A percentile compares a stretch with the other conserved stretches of the same genome.
These are phyloP conservation scores for Sporormia fimetaria DNA, from an alignment of 495 filamentous ascomycete genomes.

Conservation along the genomic window DNA sequence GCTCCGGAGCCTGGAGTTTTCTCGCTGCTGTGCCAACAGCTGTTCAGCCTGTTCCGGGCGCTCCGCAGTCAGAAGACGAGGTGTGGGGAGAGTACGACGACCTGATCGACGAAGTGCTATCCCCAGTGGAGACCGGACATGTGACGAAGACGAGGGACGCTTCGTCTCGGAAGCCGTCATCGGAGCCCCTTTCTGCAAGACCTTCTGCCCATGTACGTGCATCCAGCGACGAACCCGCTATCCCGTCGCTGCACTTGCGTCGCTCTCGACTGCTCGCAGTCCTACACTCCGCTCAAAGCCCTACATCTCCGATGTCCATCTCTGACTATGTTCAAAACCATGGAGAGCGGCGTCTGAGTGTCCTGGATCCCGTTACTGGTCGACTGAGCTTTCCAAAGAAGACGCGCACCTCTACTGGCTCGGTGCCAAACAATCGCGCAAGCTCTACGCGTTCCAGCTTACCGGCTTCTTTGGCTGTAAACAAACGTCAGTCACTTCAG, in stretches of 20 bases:
- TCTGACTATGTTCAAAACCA: conserved; percentile 43
- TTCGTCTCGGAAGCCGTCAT: conserved; percentile 1
- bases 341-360: conserved; percentile 38
- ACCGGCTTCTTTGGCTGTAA: conserved; percentile 18
- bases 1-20: conserved; percentile 49
- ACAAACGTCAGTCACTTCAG: conserved; percentile 25
- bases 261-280: conserved; percentile 24
- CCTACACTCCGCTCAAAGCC: conserved; percentile 29
- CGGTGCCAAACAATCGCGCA: conserved; percentile 31
- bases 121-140: conserved; percentile 29
- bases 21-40: conserved; percentile 44
- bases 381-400: conserved; percentile 34
- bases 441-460: conserved; percentile 26
- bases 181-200: conserved; percentile 12
- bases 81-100: conserved; percentile 95
- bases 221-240: conserved; percentile 12
- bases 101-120: conserved; percentile 61
- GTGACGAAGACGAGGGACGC: neutral
- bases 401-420: conserved; percentile 38
- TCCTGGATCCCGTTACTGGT: conserved; percentile 31
- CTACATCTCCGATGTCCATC: conserved; percentile 43
- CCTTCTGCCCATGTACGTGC: conserved; percentile 13
- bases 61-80: conserved; percentile 65
- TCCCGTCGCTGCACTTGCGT: conserved; percentile 21
- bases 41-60: conserved; percentile 45